Base-by-base conservation (phyloP, 2,329 filamentous ascomycete genomes). In the Niveomyces coronatus region DNA sequence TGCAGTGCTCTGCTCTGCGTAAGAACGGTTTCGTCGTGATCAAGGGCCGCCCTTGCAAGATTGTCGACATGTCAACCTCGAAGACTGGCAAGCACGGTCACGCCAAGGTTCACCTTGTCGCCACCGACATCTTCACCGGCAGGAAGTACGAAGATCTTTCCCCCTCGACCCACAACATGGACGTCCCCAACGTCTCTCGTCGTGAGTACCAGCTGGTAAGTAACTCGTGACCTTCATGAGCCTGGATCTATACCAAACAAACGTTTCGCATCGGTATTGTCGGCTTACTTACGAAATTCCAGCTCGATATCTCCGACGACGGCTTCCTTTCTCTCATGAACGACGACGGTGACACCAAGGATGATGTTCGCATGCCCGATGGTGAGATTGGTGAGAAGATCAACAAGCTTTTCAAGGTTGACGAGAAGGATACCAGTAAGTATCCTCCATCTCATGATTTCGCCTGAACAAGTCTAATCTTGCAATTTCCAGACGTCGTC, bases 11-110 rank as follows among this genome's bases (percentile, higher is more conserved):
- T 73, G 89, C 93, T 60, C 79, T 98, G 76, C 84, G 91, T 66
- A 96, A 98, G 88, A 94, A 93, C 82, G 89, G 91, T 53, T 82
- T 84, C 77, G 91, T 98, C 67, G 82, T 89, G 66, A 96, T 98
- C 74, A 98, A 98, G 82, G 72, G 76, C 70, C 91, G 91, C 58
- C 93, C 91, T 58, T 98, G 91, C 88, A 98, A 96, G 85, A 98
- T 98, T 59, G 85, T 96, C 68, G 91, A 98, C 63, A 98, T 98
- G 93, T 94, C 87, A 55, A 98, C 91, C 74, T 98, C 91, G 68
- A 98, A 98, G 88, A 98, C 91, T 54, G 91, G 91, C 72, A 98
- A 98, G 86, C 91, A 98, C 84, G 91, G 91, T 68, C 93, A 98
- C 85, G 91, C 91, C 72, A 98, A 98, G 82, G 91, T 98, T 66